Percentiles rank a stretch among this genome's conserved stretches.
Conservation (phyloP, 2,329 filamentous ascomycete species). For the Penicillium sp. region DNA sequence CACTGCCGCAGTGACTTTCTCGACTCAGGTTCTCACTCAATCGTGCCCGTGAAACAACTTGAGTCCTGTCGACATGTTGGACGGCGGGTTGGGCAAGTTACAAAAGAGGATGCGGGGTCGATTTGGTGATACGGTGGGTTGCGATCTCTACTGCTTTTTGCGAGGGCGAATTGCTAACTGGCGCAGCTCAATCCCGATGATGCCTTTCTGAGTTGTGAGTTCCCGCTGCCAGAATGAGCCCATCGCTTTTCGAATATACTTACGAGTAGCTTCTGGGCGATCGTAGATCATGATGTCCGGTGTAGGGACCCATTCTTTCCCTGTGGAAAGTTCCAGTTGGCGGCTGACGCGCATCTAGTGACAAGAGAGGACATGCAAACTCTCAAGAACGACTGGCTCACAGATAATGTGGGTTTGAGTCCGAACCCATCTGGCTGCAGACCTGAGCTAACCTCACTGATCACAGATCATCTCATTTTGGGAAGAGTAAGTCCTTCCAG, state of each 20-base stretch:
- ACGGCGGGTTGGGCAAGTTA: constrained; percentile 27
- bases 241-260: constrained; percentile 7
- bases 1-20: background rate
- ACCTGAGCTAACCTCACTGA: constrained; percentile 28
- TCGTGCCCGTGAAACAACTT: background rate
- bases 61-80: constrained; percentile 13
- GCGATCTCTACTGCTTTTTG: background rate
- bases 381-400: constrained; percentile 90
- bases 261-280: constrained; percentile 9
- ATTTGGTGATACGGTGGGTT: constrained; percentile 39
- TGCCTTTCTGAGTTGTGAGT: constrained; percentile 68
- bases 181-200: constrained; percentile 58
- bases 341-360: constrained; percentile 52
- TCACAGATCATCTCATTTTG: constrained; percentile 88
- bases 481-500: constrained; percentile 69
- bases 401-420: constrained; percentile 71
- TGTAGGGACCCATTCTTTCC: constrained; percentile 45
- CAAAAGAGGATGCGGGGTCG: constrained; percentile 39
- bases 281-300: constrained; percentile 61
- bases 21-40: background rate
- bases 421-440: constrained; percentile 5
- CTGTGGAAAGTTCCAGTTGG: background rate
- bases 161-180: constrained; percentile 19
- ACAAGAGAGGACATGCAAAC: constrained; percentile 86
- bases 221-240: background rate